Conservation (phyloP, 768 basidiomycete genomes). For the Leccinum barrowsii region DNA sequence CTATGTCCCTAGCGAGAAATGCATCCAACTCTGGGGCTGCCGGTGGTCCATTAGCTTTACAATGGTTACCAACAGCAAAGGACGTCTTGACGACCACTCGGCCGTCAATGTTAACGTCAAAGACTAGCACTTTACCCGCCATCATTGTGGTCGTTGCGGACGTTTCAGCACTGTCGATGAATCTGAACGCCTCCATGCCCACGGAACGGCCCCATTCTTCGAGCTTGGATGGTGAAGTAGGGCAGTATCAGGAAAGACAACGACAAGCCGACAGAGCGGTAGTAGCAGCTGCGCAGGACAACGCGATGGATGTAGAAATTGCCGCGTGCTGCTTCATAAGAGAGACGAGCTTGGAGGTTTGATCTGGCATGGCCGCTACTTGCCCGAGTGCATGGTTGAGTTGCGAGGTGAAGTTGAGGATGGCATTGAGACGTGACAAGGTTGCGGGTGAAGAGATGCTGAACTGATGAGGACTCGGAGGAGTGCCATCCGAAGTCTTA, state of each 20-base stretch:
- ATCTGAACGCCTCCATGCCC: no score
- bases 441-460: no score
- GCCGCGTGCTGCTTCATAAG: conserved; percentile 62
- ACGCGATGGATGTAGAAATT: conserved; percentile 24
- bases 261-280: conserved; percentile 16
- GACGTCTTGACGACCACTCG: conserved; percentile 62
- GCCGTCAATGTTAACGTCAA: conserved; percentile 64
- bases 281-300: conserved; percentile 21
- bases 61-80: conserved; percentile 51
- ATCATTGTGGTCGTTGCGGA: conserved; percentile 52
- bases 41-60: conserved; percentile 43
- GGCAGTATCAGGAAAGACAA: conserved; percentile 19
- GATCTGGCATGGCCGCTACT: no score
- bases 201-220: no score
- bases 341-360: conserved; percentile 29
- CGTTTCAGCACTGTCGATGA: conserved; percentile 52
- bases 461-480: background rate
- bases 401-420: no score
- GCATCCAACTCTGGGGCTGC: conserved; percentile 48
- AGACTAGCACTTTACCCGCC: conserved; percentile 72
- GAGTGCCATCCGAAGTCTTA: conserved; percentile 12
- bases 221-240: no score
- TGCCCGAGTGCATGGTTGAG: no score
- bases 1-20: conserved; percentile 55
- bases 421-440: no score